phyloP scores from a whole-genome alignment of 257 asterid species.

The Solanum rostratum region DNA sequence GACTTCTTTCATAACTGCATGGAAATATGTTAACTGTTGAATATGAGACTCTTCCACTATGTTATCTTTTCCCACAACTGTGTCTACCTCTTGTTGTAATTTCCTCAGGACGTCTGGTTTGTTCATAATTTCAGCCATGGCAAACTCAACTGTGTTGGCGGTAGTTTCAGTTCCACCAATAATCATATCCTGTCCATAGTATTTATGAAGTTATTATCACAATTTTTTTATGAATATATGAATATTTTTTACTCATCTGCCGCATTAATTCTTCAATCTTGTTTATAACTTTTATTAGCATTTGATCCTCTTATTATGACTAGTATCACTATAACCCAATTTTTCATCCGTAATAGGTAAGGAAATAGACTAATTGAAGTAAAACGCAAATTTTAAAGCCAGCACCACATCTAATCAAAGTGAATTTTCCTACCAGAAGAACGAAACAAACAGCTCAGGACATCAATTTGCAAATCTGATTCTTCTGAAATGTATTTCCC shows the following conservation, averaged over 20 bases:
- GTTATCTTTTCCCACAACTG: constrained; percentile 25
- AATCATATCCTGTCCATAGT: constrained; percentile 40
- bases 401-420: background rate
- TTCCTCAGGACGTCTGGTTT: constrained; percentile 30
- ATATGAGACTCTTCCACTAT: constrained; percentile 43
- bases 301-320: background rate
- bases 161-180: constrained; percentile 70
- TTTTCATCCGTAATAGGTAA: background rate
- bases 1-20: constrained; percentile 45
- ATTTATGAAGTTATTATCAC: background rate
- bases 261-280: no score
- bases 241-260: no score
- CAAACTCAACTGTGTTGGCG: constrained; percentile 35
- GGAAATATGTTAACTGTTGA: constrained; percentile 34
- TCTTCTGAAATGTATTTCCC: background rate
- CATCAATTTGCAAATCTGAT: background rate
- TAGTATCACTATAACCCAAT: background rate
- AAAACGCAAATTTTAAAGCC: background rate
- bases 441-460: background rate
- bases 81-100: constrained; percentile 39
- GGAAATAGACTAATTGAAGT: background rate
- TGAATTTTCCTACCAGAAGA: background rate
- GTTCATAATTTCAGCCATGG: constrained; percentile 57
- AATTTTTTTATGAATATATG: no score
- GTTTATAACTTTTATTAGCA: no score